These are phyloP conservation scores for Geotrichum citri-aurantii DNA, from an alignment of 1,139 yeast genomes.

Conservation along the genomic window DNA sequence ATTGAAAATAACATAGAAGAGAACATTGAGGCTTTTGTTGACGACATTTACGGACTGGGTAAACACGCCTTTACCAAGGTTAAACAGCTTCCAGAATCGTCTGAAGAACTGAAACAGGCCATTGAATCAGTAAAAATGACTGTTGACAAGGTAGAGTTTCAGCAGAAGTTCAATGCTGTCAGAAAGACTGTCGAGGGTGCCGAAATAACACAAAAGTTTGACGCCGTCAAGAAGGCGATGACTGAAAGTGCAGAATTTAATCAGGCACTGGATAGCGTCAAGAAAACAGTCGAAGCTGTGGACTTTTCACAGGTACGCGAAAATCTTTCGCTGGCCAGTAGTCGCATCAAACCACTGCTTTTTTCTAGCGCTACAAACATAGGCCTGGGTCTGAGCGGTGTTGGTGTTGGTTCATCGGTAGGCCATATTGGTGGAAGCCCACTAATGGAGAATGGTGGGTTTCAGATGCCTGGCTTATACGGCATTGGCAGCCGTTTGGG, in stretches of 20 bases:
- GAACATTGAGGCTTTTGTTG: slow-evolving; percentile 16
- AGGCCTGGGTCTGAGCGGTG: not conserved
- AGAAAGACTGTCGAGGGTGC: not conserved
- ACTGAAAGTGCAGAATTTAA: not conserved
- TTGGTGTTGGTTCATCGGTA: not conserved
- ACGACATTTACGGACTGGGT: slow-evolving; percentile 11
- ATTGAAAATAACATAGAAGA: slow-evolving; percentile 10
- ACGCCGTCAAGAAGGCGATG: not conserved
- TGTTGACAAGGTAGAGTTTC: not conserved
- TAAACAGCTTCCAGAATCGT: not conserved
- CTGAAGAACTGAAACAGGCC: slow-evolving; percentile 6
- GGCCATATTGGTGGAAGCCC: not conserved
- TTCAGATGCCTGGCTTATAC: not conserved
- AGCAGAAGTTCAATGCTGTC: slow-evolving; percentile 3
- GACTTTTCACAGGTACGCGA: not conserved
- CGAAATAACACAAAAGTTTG: slow-evolving; percentile 2
- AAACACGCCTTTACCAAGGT: slow-evolving; percentile 10
- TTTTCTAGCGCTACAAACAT: not conserved
- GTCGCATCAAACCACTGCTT: not conserved
- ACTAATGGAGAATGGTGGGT: not conserved
- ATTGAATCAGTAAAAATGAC: slow-evolving; percentile 3
- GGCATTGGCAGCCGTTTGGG: not conserved
- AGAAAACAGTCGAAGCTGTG: not conserved
- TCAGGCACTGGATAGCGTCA: slow-evolving; percentile 3
- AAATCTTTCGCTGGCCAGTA: not conserved